phyloP scores from a whole-genome alignment of 345 rosid genomes.

The Viola odorata region DNA sequence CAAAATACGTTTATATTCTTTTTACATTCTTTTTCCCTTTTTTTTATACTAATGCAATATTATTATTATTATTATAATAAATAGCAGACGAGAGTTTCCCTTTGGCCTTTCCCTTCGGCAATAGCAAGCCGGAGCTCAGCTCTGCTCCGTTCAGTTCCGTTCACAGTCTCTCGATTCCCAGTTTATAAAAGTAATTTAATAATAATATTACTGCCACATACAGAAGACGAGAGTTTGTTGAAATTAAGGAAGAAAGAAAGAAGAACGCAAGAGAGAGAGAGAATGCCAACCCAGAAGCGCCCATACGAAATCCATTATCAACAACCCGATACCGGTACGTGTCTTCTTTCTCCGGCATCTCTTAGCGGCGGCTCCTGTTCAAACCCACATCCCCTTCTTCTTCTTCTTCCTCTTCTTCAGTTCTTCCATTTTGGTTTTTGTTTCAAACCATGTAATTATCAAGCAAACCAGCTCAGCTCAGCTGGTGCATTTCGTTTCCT shows the following conservation, averaged over 20 bases:
- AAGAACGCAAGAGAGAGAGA: background rate
- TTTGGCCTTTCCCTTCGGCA: too few relatives aligned
- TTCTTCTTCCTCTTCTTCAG: slow-evolving; percentile 1
- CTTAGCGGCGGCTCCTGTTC: background rate
- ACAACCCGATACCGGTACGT: background rate
- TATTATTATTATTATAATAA: too few relatives aligned
- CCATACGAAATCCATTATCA: slow-evolving; percentile 10
- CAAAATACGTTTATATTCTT: too few relatives aligned
- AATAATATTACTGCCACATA: background rate
- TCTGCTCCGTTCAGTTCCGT: too few relatives aligned
- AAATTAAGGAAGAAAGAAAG: too few relatives aligned
- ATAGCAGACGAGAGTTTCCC: too few relatives aligned
- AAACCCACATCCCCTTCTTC: background rate
- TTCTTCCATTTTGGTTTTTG: slow-evolving; percentile 2
- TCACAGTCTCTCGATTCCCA: too few relatives aligned
- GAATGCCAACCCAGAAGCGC: slow-evolving; percentile 27
- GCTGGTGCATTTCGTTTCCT: background rate
- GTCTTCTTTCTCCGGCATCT: background rate
- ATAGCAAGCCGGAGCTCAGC: too few relatives aligned
- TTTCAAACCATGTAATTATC: background rate
- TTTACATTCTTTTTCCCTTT: too few relatives aligned
- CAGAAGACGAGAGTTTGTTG: background rate
- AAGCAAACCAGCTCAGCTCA: background rate
- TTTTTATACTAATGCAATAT: too few relatives aligned
- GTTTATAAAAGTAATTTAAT: too few relatives aligned